Base-by-base conservation (phyloP, 176 grass and related monocot genomes). In the Metroxylon sagu region DNA sequence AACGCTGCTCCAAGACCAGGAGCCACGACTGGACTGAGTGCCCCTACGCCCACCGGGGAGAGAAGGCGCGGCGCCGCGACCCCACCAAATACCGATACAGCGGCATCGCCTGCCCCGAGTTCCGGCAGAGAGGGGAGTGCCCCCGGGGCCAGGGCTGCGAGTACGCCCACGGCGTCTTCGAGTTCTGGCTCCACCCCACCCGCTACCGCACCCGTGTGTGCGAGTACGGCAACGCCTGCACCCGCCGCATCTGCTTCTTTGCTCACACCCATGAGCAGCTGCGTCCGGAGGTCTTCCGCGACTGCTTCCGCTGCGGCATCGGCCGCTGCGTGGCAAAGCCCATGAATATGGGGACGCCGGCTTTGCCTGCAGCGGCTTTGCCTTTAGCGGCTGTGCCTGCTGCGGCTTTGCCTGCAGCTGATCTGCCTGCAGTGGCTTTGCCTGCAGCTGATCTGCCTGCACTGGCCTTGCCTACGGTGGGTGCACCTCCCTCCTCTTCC, bases 121-220 rank as follows among this genome's bases (percentile, higher is more conserved):
- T 62, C 70, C 70, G 59, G 25, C 70, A 62, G 70, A 19, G 4
- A 14, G 49, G 70, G 48, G 18, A 60, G 0, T 72, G 70, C 70
- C 14, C 18, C n/a, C 59, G 70, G 14, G 70, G 70, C 25, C 70
- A 62, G 18, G 35, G 18, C 12, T 72, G 70, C 70, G 70, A 62
- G 70, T 72, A 54, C 59, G 50, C 70, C 6, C 70, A 72, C 49
- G 70, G 70, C n/a, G 70, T 72, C 16, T 72, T 72, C 70, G 70
- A 72, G 70, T 62, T 62, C 70, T 72, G 70, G 70, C 70, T 72
- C 26, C 70, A 72, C 50, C 70, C 70, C 4, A 39, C 70, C 12
- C 70, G 70, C 10, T 72, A 54, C 70, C 70, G 70, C n/a, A 72
- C 70, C 23, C 26, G 29, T 27, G 26, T 54, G 50, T 72, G 70